These are phyloP conservation scores for Jamesozyma jinghongensis DNA, from an alignment of 805 yeast species.

Conservation along the genomic window DNA sequence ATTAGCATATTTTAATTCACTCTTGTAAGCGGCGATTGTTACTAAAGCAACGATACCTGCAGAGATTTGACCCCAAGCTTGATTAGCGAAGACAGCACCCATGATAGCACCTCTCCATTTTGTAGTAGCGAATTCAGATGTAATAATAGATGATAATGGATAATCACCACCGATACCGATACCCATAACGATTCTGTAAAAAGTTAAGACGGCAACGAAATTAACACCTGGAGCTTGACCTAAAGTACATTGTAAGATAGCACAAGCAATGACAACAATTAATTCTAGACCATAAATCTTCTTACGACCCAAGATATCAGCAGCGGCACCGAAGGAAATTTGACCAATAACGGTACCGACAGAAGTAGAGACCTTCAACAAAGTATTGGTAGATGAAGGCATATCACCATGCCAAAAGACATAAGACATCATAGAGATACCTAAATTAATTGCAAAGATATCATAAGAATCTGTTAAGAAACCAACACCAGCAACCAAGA, in stretches of 20 bases:
- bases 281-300: conserved; percentile 80
- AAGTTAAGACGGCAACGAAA: conserved; percentile 64
- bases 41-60: conserved; percentile 80
- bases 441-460: conserved; percentile 82
- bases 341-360: conserved; percentile 94
- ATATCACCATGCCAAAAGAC: conserved; percentile 60
- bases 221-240: conserved; percentile 65
- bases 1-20: conserved; percentile 44
- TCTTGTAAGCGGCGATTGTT: conserved; percentile 69
- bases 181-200: conserved; percentile 83
- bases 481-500: conserved; percentile 86
- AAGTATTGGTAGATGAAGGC: conserved; percentile 65
- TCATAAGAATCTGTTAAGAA: conserved; percentile 90
- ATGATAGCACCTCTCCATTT: conserved; percentile 97
- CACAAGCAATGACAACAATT: conserved; percentile 73
- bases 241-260: conserved; percentile 64
- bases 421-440: conserved; percentile 66
- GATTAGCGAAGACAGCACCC: conserved; percentile 95
- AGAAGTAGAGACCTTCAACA: conserved; percentile 80
- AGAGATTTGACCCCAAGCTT: conserved; percentile 89
- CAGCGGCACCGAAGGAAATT: conserved; percentile 71
- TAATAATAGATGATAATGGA: conserved; percentile 86
- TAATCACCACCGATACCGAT: conserved; percentile 97
- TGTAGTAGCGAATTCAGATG: conserved; percentile 87
- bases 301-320: conserved; percentile 80